phyloP scores from a whole-genome alignment of 768 basidiomycete genomes.

The Lactarius hatsudake region DNA sequence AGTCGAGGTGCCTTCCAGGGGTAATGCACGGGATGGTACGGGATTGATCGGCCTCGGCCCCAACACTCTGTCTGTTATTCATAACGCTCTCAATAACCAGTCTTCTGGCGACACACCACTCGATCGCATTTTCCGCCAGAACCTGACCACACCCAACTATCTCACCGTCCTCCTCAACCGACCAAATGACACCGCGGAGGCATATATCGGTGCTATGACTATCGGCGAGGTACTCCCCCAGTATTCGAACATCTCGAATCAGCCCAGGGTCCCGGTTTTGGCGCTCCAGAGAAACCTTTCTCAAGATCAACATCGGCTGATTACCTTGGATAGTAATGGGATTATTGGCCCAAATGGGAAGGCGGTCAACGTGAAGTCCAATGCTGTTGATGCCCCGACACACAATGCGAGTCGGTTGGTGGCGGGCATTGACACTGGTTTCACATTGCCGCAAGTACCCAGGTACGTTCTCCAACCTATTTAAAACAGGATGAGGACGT shows the following conservation, averaged over 20 bases:
- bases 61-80: conserved; percentile 48
- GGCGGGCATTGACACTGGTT: conserved; percentile 67
- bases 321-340: conserved; percentile 57
- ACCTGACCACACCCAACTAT: conserved; percentile 53
- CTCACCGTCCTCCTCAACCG: conserved; percentile 65
- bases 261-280: conserved; percentile 51
- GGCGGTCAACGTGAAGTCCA: conserved; percentile 41
- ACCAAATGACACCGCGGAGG: conserved; percentile 47
- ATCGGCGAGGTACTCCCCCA: conserved; percentile 54
- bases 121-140: conserved; percentile 61
- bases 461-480: conserved; percentile 32
- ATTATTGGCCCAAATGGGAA: conserved; percentile 60
- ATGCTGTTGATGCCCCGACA: conserved; percentile 62
- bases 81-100: conserved; percentile 33
- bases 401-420: conserved; percentile 61
- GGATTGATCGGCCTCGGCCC: conserved; percentile 60
- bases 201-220: conserved; percentile 57
- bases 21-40: conserved; percentile 33
- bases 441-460: conserved; percentile 61
- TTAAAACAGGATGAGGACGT: neutral
- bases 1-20: conserved; percentile 43
- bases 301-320: conserved; percentile 62
- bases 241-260: conserved; percentile 46
- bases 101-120: conserved; percentile 50
- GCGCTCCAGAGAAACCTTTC: conserved; percentile 42